Base-by-base conservation (phyloP, 129 eudicot species). In the Saussurea involucrata region DNA sequence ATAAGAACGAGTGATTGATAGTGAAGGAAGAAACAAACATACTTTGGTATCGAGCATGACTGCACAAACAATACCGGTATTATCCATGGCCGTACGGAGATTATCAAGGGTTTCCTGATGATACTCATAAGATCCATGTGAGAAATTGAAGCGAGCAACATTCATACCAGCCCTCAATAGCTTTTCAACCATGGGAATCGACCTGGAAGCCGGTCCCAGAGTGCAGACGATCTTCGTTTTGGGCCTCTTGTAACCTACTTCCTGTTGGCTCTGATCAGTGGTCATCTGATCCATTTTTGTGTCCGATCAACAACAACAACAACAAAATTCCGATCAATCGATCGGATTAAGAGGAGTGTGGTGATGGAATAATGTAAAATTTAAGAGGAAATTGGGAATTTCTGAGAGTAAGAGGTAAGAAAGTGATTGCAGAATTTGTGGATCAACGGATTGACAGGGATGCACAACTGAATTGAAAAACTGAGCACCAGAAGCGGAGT, bases 1-100 rank as follows among this genome's bases (percentile, higher is more conserved):
- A 3, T 2, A 40, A 40, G 49, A 40, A 44, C 13, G 49, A 72
- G 65, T 37, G 53, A 31, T 4, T 15, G 8, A n/a, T 17, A 21
- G 49, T 22, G 58, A 68, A 63, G 36, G 22, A 40, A 3, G 8
- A 3, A 13, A 18, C 3, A 21, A 36, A 76, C 74, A 29, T 82
- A 82, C 85, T 66, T 82, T 82, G 28, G 85, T 82, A 82, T 77
- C 85, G 8, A 82, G 82, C 85, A 82, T 82, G 15, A 82, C 85
- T 0, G 82, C 85, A 37, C 82, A 77, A 22, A 31, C 70, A 8
- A 82, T 82, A 20, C 85, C 78, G 71, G 85, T 82, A 46, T 82
- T 82, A 0, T 64, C 33, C 85, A 76, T 77, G 49, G 85, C 85
- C 10, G 53, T 53, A 46, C 71, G 85, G n/a, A 82, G 85, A 11